Evolutionary conservation across 495 filamentous ascomycete genomes (phyloP).

Genomic region (Neurospora tetrasperma): DNA sequence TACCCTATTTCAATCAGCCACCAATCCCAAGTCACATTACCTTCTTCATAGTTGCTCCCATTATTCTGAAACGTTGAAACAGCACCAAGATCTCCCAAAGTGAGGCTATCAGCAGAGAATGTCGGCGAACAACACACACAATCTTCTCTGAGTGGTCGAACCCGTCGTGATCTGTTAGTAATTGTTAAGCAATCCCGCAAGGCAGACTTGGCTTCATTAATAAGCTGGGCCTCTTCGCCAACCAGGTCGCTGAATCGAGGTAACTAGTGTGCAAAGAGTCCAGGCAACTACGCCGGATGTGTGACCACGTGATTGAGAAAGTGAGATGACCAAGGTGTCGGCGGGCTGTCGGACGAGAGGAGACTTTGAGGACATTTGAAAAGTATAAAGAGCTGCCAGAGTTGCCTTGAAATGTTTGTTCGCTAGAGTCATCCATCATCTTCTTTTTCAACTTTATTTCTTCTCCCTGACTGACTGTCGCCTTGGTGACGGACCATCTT

Average conservation of each 20-base stretch:
- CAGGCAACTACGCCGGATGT: conserved; percentile 6
- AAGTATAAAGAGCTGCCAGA: too few species aligned
- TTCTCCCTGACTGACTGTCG: not conserved
- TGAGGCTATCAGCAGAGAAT: not conserved
- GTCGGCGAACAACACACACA: not conserved
- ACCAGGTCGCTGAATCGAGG: conserved; percentile 11
- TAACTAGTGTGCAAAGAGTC: not conserved
- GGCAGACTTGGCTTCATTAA: conserved; percentile 14
- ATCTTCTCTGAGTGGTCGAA: not conserved
- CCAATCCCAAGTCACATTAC: not conserved
- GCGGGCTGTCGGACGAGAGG: not conserved
- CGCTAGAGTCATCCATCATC: not conserved
- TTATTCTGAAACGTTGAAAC: not conserved
- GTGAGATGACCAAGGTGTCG: not conserved
- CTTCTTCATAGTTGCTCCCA: not conserved
- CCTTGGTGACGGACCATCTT: too few species aligned
- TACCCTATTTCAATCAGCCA: not conserved
- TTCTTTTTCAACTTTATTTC: not conserved
- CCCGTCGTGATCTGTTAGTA: not conserved
- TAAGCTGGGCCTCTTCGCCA: conserved; percentile 3
- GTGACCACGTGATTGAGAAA: conserved; percentile 8
- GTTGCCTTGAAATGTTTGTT: too few species aligned
- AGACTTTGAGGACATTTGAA: not conserved
- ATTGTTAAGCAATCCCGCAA: conserved; percentile 4
- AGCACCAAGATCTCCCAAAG: not conserved